Base-by-base conservation (phyloP, 371 early-diverging fungal genomes). In the Apophysomyces variabilis region DNA sequence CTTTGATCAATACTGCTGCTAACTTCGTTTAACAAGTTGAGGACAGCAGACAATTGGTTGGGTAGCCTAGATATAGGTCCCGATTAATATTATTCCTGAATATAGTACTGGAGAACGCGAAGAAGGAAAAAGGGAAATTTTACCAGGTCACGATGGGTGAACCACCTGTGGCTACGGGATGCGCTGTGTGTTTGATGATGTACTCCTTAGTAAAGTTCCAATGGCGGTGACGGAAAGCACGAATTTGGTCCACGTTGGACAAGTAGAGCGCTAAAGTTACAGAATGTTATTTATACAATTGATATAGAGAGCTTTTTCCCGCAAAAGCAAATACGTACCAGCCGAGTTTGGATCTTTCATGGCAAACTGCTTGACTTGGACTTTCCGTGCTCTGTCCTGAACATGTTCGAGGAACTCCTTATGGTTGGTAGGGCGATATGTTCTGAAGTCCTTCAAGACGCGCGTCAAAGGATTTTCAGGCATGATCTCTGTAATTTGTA, bases 141-240 rank as follows among this genome's bases (percentile, higher is more conserved):
- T 71, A 77, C 79, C 79, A 79, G 9, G 85, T 86, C 54, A 88
- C 72, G 68, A 88, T 81, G 54, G 88, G 90, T 59, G 87, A 75
- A 38, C 89, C 83, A 61, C 85, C 91, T 11, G 91, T 89, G 39
- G 90, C 90, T 36, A 88, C 83, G 37, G 91, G 91, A 77, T 93
- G 91, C 54, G 76, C 78, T 5, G 90, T 85, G 64, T 89, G 80
- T 69, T 91, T 91, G 69, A 93, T 88, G 66, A 94, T 93, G 72
- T 93, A 93, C 71, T 90, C 88, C 73, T 94, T 95, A 41, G 95
- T 92, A 68, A 93, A 92, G 68, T 79, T 85, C 95, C 95, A 95
- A 72, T 95, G 95, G 18, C 94, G 84, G 70, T 90, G 87, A 47
- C 95, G 85, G 79, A 94, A 95, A 26, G 90, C 92, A 41, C 95